Percentiles rank a stretch among this genome's conserved stretches.
These are phyloP conservation scores for Leptographium radiaticola DNA, from an alignment of 2,329 filamentous ascomycete species.

Conservation along the genomic window DNA sequence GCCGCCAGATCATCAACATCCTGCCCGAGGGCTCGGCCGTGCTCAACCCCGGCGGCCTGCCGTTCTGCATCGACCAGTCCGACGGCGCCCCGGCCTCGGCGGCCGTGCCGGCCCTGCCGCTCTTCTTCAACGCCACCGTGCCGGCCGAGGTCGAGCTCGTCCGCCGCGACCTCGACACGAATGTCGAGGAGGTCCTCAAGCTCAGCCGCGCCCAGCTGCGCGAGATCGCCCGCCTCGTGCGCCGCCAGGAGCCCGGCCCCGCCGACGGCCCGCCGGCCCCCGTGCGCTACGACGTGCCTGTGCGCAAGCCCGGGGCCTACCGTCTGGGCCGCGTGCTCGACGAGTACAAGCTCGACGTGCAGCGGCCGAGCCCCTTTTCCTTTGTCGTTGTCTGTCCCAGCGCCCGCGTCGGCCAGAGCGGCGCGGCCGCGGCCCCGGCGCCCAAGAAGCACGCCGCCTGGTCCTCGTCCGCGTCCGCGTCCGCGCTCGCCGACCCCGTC, in stretches of 20 bases:
- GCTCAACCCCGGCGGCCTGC: slow-evolving; percentile 67
- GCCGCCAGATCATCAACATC: slow-evolving; percentile 95
- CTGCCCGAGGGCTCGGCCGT: slow-evolving; percentile 87
- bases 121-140: slow-evolving; percentile 86
- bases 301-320: slow-evolving; percentile 84
- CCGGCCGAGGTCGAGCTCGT: slow-evolving; percentile 82
- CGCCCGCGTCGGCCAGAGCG: slow-evolving; percentile 42
- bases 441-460: slow-evolving; percentile 28
- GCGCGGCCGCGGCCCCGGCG: background rate
- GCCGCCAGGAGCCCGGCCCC: slow-evolving; percentile 34
- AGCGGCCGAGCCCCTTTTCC: slow-evolving; percentile 60
- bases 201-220: slow-evolving; percentile 63
- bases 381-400: slow-evolving; percentile 79
- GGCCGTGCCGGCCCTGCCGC: slow-evolving; percentile 42
- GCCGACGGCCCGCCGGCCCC: slow-evolving; percentile 27
- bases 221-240: slow-evolving; percentile 55
- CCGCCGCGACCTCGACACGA: slow-evolving; percentile 67
- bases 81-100: slow-evolving; percentile 29
- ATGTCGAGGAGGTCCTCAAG: slow-evolving; percentile 65
- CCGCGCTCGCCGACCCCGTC: slow-evolving; percentile 17
- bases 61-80: slow-evolving; percentile 57
- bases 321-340: slow-evolving; percentile 75
- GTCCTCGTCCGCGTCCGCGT: slow-evolving; percentile 36
- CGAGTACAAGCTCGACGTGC: slow-evolving; percentile 87
- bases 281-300: slow-evolving; percentile 55